Base-by-base conservation (phyloP, 2,329 filamentous ascomycete genomes). In the Cladophialophora bantiana region DNA sequence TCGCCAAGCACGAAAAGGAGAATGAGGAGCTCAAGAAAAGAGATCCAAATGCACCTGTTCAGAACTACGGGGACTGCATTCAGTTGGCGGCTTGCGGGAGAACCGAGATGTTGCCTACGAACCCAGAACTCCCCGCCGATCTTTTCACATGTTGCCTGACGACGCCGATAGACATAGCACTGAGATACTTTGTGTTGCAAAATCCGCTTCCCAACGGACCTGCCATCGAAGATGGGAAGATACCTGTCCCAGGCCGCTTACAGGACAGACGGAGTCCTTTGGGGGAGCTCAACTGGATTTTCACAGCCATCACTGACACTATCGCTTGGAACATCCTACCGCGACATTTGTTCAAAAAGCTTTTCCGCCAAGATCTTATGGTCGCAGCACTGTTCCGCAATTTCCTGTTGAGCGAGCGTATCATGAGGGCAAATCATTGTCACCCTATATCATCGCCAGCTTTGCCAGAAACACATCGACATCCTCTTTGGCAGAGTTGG, bases 201-300 rank as follows among this genome's bases (percentile, higher is more conserved):
- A 97, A 97, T 68, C 93, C 93, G 0, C 78, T 91, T 1, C 85
- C 85, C 4, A 85, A 81, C 15, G 87, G 86, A 48, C 82, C 97
- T 64, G 90, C 88, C 1, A 87, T 94, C 3, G 92, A 95, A 68
- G 88, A 94, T 73, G 94, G 94, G 50, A 91, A 93, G 78, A 92
- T 93, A 74, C 72, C 72, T 6, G 90, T 99, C 18, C 94, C 94
- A 2, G 95, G 95, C 38, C 89, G 93, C 69, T 86, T 98, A 50
- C 94, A 97, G 75, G 95, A 99, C 79, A 87, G 95, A 67, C 86
- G 95, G 75, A 98, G 95, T 58, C 95, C 95, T 7, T 85, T 99
- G 38, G 95, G 95, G 69, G 95, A 99, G 80, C 83, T 99, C 13
- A 99, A 99, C 75, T 99, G 95, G 95, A 99, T 99, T 40, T 98